Percentiles rank a stretch among this genome's conserved stretches.
phyloP scores from a whole-genome alignment of 805 yeast genomes.

The Cyberlindnera petersonii region DNA sequence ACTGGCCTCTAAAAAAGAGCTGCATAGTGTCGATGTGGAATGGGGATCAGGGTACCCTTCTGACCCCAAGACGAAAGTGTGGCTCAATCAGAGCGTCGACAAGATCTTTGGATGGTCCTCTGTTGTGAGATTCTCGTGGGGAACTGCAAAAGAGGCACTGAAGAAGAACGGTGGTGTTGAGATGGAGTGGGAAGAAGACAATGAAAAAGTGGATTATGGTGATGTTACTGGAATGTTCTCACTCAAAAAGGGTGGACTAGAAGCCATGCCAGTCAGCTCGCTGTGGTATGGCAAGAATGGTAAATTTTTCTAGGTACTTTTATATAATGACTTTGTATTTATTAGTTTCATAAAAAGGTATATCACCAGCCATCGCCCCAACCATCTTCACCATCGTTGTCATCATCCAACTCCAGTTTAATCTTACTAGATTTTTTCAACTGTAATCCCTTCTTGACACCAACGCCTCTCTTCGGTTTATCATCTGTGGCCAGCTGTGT shows the following conservation, averaged over 20 bases:
- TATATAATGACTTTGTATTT: too few relatives aligned
- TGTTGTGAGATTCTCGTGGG: constrained; percentile 87
- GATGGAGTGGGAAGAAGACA: constrained; percentile 58
- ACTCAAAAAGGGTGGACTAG: constrained; percentile 9
- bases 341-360: not conserved
- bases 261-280: constrained; percentile 21
- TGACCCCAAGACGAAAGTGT: constrained; percentile 79
- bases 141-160: constrained; percentile 76
- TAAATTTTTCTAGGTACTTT: constrained; percentile 14
- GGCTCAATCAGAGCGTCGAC: constrained; percentile 65
- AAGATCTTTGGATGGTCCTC: constrained; percentile 82
- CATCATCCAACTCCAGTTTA: constrained; percentile 31
- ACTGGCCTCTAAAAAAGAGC: constrained; percentile 30
- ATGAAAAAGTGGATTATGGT: constrained; percentile 27
- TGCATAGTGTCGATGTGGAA: constrained; percentile 22
- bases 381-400: constrained; percentile 35
- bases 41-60: constrained; percentile 95
- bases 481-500: constrained; percentile 20
- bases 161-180: constrained; percentile 46
- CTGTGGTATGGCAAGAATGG: constrained; percentile 29
- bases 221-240: constrained; percentile 20
- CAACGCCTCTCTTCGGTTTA: constrained; percentile 2
- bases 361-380: constrained; percentile 45
- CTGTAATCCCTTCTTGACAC: constrained; percentile 24
- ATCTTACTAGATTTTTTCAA: constrained; percentile 31